Evolutionary conservation across 352 stramenopile genomes (phyloP).

Genomic region (Pythium chondricola): DNA sequence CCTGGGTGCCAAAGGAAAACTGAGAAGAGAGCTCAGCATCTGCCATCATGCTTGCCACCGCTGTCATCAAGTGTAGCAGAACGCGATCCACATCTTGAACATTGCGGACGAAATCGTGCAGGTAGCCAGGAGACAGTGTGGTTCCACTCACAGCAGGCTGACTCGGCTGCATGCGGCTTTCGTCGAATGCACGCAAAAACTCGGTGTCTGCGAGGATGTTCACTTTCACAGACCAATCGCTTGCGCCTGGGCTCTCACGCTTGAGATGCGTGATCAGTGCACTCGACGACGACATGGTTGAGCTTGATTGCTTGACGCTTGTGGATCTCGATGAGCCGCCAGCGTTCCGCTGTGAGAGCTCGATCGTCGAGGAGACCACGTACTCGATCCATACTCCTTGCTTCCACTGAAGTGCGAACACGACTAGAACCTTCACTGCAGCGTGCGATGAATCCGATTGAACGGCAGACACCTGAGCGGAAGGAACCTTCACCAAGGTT

Average conservation of each 20-base stretch:
- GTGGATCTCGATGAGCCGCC: not conserved
- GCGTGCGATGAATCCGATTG: conserved; percentile 11
- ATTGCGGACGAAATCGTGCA: conserved; percentile 81
- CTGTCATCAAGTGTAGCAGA: conserved; percentile 79
- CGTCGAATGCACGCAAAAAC: conserved; percentile 80
- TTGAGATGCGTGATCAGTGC: not conserved
- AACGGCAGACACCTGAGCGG: not conserved
- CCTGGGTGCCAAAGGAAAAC: conserved; percentile 63
- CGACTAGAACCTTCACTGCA: conserved; percentile 65
- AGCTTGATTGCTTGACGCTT: too few species aligned
- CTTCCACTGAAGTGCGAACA: conserved; percentile 86
- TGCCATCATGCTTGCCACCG: conserved; percentile 25
- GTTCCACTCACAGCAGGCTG: not conserved
- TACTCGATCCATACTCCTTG: conserved; percentile 89
- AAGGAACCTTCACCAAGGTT: conserved; percentile 10
- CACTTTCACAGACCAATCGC: conserved; percentile 83
- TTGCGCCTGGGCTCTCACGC: conserved; percentile 16
- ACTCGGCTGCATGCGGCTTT: conserved; percentile 13
- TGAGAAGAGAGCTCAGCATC: conserved; percentile 36
- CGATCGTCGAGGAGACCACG: conserved; percentile 65
- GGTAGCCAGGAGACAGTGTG: conserved; percentile 16
- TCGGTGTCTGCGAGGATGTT: conserved; percentile 78
- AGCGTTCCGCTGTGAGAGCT: conserved; percentile 15
- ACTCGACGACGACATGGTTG: not conserved
- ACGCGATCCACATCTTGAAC: conserved; percentile 84